Evolutionary conservation across 2,329 filamentous ascomycete species (phyloP), one percentile per base, ranked within the genome.

Genomic region (Colletotrichum truncatum): DNA sequence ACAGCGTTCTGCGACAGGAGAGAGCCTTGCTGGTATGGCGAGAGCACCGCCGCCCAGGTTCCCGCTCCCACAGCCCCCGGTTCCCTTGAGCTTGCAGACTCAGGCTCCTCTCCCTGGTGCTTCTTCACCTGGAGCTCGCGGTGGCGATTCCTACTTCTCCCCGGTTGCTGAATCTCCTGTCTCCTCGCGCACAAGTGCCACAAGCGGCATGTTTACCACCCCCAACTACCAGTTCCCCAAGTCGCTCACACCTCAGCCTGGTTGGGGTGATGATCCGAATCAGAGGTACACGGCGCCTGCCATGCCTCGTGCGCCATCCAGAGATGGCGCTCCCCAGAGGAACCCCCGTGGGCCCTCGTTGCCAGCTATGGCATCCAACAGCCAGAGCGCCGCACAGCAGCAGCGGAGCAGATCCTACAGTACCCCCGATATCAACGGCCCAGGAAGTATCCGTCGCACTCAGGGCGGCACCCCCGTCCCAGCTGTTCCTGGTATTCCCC

Each of bases 131-230:
- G 82, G 84, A 25, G 82, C 87, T 18, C 84, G 87, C 54, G 83
- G 82, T 34, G 87, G 84, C n/a, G 93, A 94, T 64, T 98, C 94
- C 4, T 98, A 98, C 79, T 99, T 99, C 78, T 98, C 95, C 0
- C 96, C 96, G 0, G 86, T 91, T 2, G 87, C 85, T 32, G 94
- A 98, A 58, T 93, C 92, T 0, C 92, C 93, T 9, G 89, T 89
- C 43, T 93, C 91, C 12, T 91, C 91, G 23, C 86, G 93, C 52
- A 91, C 91, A 7, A 94, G 92, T 75, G 89, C 89, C 1, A 86
- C 92, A 5, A 93, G 92, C 39, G 88, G 89, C 46, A 90, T 94
- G 74, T 97, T 94, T 72, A 75, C 77, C 1, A 73, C 77, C 1
- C 77, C 78, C n/a, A 76, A 78, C 18, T 87, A 85, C 68, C 88